phyloP scores from a whole-genome alignment of 2,329 filamentous ascomycete genomes.

The Penicillium sp. region DNA sequence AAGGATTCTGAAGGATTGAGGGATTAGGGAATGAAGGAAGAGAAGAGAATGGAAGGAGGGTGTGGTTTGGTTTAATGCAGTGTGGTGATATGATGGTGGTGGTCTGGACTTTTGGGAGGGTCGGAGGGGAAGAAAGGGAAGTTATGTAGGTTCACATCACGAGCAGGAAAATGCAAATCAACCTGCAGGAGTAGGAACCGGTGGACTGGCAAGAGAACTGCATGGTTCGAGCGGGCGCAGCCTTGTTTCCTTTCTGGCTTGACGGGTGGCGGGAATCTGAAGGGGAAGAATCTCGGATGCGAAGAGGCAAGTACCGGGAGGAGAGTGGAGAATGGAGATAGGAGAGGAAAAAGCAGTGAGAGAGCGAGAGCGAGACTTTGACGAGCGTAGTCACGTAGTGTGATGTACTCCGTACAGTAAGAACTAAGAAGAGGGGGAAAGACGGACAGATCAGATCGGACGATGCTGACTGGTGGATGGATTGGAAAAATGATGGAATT shows the following conservation, averaged over 20 bases:
- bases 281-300: constrained; percentile 18
- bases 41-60: constrained; percentile 2
- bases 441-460: constrained; percentile 9
- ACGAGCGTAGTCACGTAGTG: neutral
- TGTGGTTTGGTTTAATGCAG: neutral
- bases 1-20: neutral
- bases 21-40: constrained; percentile 2
- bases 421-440: neutral
- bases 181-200: constrained; percentile 17
- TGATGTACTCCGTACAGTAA: no score
- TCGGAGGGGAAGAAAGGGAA: neutral
- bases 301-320: constrained; percentile 8
- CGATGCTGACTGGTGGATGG: constrained; percentile 1
- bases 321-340: neutral
- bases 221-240: constrained; percentile 22
- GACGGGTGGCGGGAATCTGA: constrained; percentile 25
- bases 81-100: neutral
- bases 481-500: neutral
- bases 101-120: neutral
- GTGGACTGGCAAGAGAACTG: constrained; percentile 11
- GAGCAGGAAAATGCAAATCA: constrained; percentile 15
- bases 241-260: constrained; percentile 23
- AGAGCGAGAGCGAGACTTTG: neutral
- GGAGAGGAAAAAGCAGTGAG: neutral
- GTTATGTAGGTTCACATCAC: constrained; percentile 25